A percentile compares a stretch with the other conserved stretches of the same genome.
Conservation (phyloP, 495 filamentous ascomycete genomes). For the Annulohypoxylon stygium region DNA sequence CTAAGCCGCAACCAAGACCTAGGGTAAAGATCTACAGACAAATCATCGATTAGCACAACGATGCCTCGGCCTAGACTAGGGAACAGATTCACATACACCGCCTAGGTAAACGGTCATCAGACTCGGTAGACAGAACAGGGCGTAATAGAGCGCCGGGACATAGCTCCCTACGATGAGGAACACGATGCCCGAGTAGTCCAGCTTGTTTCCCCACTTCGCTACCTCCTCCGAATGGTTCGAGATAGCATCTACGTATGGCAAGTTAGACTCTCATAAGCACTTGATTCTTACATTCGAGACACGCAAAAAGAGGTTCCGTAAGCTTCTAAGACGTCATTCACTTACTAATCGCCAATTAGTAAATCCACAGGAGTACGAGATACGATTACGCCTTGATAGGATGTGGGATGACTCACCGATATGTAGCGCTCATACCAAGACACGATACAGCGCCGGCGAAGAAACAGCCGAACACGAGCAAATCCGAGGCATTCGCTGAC, state of each 20-base stretch:
- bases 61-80: neutral
- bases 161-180: constrained; percentile 89
- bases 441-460: constrained; percentile 81
- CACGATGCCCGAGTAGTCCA: constrained; percentile 95
- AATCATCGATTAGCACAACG: constrained; percentile 14
- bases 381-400: neutral
- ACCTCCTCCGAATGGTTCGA: constrained; percentile 59
- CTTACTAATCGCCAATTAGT: constrained; percentile 40
- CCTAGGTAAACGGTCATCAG: constrained; percentile 78
- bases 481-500: constrained; percentile 72
- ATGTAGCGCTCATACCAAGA: constrained; percentile 87
- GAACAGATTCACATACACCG: constrained; percentile 67
- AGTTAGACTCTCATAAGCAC: constrained; percentile 19
- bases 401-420: constrained; percentile 39
- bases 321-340: neutral
- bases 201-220: constrained; percentile 65
- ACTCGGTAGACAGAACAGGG: constrained; percentile 75
- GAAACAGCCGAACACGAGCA: constrained; percentile 81
- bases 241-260: constrained; percentile 49
- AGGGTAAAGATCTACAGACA: constrained; percentile 76
- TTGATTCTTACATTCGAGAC: neutral
- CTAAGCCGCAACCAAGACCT: constrained; percentile 77
- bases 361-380: neutral
- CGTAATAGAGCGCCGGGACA: constrained; percentile 88
- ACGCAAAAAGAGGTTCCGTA: neutral